Evolutionary conservation across 371 early-diverging fungal species (phyloP), one percentile per base, ranked within the genome.

Genomic region (Mortierella sp.): DNA sequence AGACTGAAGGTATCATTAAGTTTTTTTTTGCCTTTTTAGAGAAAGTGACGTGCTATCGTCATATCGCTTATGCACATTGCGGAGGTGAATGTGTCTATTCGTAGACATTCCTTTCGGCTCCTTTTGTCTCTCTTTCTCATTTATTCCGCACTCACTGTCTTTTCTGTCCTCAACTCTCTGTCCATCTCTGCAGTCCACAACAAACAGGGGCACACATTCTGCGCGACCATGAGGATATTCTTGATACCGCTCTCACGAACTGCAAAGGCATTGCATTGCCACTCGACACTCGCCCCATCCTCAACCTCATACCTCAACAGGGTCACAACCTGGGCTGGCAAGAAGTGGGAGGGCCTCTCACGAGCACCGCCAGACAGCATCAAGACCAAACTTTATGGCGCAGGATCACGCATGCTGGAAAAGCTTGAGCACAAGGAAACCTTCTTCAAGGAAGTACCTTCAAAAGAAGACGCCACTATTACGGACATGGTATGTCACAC

Each of bases 391-490:
- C 69, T 92, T 14, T 87, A 89, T 64, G 58, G 78, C 17, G 80
- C 80, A 21, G 94, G 94, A 23, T 84, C 84, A 34, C 70, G 79
- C 23, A 71, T 94, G 48, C 86, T 93, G 82, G 91, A 93, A 76
- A 86, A 83, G 58, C 78, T 92, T 39, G 90, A 91, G 68, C 87
- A 92, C 62, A 86, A 87, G 46, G 94, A 94, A 76, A 91, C 86
- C 72, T 93, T 93, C 69, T 79, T 94, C 56, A 94, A 93, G 66
- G 87, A 83, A 37, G 82, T 94, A 2, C 93, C 93, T 4, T 62
- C 76, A 14, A 83, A 83, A 43, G 83, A 84, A 56, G 86, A 87
- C 48, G 61, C 76, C 55, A 64, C 72, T 51, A 70, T 76, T 28
- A 53, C 79, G 15, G 80, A 80, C 43, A 79, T 70, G 80, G 87